phyloP scores from a whole-genome alignment of 2,329 filamentous ascomycete genomes.

The Ploettnerulaceae sp. region DNA sequence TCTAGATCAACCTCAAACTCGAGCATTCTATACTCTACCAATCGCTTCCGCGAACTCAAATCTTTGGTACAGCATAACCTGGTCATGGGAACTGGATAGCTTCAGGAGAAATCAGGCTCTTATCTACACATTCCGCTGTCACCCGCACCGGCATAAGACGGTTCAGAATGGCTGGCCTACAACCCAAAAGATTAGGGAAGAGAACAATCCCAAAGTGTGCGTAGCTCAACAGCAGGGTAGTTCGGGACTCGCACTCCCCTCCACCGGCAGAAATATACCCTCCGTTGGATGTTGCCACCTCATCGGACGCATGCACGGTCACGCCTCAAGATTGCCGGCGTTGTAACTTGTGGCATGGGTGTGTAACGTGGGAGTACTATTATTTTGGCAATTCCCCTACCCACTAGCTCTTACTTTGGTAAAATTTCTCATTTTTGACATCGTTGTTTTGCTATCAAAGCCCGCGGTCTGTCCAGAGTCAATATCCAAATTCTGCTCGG shows the following conservation, averaged over 20 bases:
- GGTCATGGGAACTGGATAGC: neutral
- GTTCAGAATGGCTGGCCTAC: neutral
- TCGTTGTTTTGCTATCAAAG: neutral
- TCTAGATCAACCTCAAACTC: neutral
- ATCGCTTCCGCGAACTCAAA: neutral
- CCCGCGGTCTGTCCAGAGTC: neutral
- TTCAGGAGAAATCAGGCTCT: neutral
- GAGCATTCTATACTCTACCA: neutral
- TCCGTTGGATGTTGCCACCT: neutral
- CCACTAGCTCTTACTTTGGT: neutral
- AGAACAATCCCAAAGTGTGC: neutral
- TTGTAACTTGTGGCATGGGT: neutral
- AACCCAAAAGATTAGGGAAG: neutral
- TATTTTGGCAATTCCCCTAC: neutral
- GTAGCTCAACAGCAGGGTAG: neutral
- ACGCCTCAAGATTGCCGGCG: neutral
- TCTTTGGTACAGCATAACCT: neutral
- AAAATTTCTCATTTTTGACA: neutral
- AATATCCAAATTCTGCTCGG: neutral
- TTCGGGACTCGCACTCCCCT: neutral
- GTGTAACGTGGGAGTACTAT: neutral
- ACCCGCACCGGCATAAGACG: neutral
- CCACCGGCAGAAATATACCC: too few species aligned
- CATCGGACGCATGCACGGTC: neutral
- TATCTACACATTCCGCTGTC: too few species aligned